Conservation (phyloP, 2,329 filamentous ascomycete genomes). For the Orbilia ellipsospora region DNA sequence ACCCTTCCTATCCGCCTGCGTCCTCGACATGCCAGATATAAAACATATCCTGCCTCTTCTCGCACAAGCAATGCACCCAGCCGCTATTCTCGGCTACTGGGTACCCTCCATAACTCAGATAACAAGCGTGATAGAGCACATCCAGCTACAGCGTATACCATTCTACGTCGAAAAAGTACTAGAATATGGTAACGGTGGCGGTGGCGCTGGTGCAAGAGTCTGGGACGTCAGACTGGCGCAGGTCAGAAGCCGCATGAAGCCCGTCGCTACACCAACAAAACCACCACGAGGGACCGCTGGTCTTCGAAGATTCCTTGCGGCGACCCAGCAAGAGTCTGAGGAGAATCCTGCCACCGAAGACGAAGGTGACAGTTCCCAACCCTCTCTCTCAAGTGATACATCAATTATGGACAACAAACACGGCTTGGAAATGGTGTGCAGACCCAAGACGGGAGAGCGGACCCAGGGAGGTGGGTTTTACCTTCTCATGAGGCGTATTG, state of each 20-base stretch:
- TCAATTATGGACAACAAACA: constrained; percentile 13
- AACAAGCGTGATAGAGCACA: constrained; percentile 15
- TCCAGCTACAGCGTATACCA: constrained; percentile 57
- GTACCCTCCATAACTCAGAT: constrained; percentile 50
- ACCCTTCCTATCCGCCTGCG: constrained; percentile 42
- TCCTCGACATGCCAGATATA: constrained; percentile 48
- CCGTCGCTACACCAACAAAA: neutral
- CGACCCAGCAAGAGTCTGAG: constrained; percentile 8
- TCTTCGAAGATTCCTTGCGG: constrained; percentile 13
- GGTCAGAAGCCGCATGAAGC: constrained; percentile 60
- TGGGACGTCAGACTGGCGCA: constrained; percentile 72
- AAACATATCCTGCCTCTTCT: constrained; percentile 25
- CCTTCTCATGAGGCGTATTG: constrained; percentile 56
- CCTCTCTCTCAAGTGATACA: neutral
- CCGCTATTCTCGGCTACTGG: constrained; percentile 48
- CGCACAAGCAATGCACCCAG: constrained; percentile 17
- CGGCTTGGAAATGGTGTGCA: constrained; percentile 57
- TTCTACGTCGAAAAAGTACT: constrained; percentile 68
- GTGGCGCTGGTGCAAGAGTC: constrained; percentile 67
- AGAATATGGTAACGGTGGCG: constrained; percentile 69
- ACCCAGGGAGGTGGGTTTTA: constrained; percentile 59
- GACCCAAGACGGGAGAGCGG: constrained; percentile 57
- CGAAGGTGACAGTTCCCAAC: neutral
- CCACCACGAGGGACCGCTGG: neutral
- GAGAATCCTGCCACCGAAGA: constrained; percentile 24